Evolutionary conservation across 306 rosid genomes (phyloP).

Genomic region (Trifolium repens): DNA sequence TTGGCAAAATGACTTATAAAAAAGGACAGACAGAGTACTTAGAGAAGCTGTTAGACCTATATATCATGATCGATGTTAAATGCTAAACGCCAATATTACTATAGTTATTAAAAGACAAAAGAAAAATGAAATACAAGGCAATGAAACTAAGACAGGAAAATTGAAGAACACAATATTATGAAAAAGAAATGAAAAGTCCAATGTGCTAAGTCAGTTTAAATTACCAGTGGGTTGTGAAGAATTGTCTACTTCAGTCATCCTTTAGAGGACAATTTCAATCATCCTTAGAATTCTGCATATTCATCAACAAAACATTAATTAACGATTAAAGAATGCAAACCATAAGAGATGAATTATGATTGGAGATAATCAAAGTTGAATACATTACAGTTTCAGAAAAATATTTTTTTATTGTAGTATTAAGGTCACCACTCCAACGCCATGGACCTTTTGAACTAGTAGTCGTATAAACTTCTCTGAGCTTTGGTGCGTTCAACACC

Average conservation of each 20-base stretch:
- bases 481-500: not conserved
- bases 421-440: slow-evolving; percentile 35
- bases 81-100: not conserved
- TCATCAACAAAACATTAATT: not conserved
- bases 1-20: too few relatives aligned
- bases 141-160: not conserved
- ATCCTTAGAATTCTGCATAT: slow-evolving; percentile 3
- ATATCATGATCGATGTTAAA: too few relatives aligned
- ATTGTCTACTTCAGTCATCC: not conserved
- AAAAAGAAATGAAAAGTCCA: not conserved
- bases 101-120: not conserved
- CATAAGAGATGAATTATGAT: not conserved
- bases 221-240: not conserved
- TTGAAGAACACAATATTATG: not conserved
- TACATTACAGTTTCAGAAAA: slow-evolving; percentile 2
- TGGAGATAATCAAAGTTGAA: not conserved
- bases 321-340: not conserved
- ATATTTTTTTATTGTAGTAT: not conserved
- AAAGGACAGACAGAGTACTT: too few relatives aligned
- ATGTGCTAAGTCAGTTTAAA: not conserved
- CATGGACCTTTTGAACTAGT: not conserved
- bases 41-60: too few relatives aligned
- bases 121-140: not conserved
- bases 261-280: not conserved
- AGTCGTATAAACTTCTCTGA: not conserved